These are phyloP conservation scores for Amoebophrya sp. DNA, from an alignment of 169 alveolate species.

Conservation along the genomic window DNA sequence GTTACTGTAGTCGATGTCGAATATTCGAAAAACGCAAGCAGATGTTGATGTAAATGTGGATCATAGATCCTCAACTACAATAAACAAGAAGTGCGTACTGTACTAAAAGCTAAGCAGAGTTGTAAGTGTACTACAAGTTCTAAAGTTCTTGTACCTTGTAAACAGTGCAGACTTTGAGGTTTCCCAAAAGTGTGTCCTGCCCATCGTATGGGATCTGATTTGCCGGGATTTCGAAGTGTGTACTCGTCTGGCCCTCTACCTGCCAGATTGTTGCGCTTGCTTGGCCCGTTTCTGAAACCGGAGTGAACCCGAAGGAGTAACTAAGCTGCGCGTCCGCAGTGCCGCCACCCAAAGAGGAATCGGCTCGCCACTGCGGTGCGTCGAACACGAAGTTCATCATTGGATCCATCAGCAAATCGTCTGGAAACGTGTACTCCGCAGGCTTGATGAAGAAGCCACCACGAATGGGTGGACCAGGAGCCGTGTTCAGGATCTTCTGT, in stretches of 20 bases:
- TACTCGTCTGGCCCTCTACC: neutral
- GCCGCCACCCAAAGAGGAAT: neutral
- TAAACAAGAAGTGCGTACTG: no score
- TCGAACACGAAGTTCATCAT: neutral
- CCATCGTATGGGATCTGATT: neutral
- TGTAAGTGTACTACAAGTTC: no score
- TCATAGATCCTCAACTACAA: no score
- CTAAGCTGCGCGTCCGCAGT: neutral
- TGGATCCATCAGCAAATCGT: neutral
- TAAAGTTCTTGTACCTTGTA: no score
- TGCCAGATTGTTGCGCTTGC: neutral
- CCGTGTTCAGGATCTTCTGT: neutral
- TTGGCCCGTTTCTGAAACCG: neutral
- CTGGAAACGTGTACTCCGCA: neutral
- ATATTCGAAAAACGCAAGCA: no score
- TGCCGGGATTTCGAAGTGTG: neutral
- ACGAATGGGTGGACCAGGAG: constrained; percentile 1
- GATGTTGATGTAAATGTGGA: no score
- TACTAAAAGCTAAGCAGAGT: no score
- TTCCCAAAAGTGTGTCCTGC: neutral
- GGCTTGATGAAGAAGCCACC: neutral
- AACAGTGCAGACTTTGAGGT: neutral
- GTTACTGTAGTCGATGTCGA: no score
- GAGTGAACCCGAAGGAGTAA: constrained; percentile 3
- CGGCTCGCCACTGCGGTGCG: constrained; percentile 27